Conservation (phyloP, 2,329 filamentous ascomycete species). For the Capronia epimyces region DNA sequence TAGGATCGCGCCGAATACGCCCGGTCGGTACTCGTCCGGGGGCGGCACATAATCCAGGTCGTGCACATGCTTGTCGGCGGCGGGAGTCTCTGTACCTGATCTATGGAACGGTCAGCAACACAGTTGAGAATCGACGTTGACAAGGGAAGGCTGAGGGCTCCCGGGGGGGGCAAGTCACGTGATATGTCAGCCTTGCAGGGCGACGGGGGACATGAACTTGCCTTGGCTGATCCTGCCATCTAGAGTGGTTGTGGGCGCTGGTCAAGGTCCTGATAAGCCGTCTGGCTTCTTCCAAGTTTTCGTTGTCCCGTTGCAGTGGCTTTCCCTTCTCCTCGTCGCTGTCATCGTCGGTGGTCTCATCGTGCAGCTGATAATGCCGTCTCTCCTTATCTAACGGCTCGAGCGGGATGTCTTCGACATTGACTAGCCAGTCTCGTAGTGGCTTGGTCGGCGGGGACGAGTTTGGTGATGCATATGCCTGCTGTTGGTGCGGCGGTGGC, state of each 20-base stretch:
- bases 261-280: conserved; percentile 22
- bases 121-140: not conserved
- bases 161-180: not conserved
- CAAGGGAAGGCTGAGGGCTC: not conserved
- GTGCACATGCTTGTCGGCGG: conserved; percentile 22
- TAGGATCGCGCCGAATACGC: conserved; percentile 24
- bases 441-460: conserved; percentile 18
- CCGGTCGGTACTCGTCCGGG: conserved; percentile 25
- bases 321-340: conserved; percentile 15
- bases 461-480: conserved; percentile 13
- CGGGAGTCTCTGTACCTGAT: conserved; percentile 21
- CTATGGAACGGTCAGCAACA: not conserved
- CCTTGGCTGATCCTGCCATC: conserved; percentile 13
- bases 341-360: conserved; percentile 28
- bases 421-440: conserved; percentile 21
- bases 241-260: conserved; percentile 2
- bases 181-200: not conserved
- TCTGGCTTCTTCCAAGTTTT: conserved; percentile 25
- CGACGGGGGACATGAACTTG: not conserved
- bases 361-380: conserved; percentile 28
- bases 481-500: conserved; percentile 3
- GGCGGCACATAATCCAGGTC: conserved; percentile 25
- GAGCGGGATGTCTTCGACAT: conserved; percentile 29
- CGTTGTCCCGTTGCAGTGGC: conserved; percentile 15
- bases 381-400: conserved; percentile 24